phyloP scores from a whole-genome alignment of 805 yeast genomes.

The Tetrapisispora arboricola region DNA sequence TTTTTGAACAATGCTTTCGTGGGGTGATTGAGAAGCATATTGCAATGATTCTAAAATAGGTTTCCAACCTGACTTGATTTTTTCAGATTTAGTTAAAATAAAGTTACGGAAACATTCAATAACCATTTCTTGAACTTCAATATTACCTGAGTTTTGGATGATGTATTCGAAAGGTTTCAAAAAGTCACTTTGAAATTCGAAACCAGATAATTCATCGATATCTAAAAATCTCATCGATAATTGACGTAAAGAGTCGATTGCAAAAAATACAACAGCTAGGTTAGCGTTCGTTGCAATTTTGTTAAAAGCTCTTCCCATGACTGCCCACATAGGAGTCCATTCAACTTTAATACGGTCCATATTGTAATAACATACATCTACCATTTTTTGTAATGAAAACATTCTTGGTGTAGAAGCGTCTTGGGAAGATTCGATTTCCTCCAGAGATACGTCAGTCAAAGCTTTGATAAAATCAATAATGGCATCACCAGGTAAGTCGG shows the following conservation, averaged over 20 bases:
- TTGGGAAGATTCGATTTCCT: constrained; percentile 85
- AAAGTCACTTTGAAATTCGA: constrained; percentile 91
- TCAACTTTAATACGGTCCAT: constrained; percentile 93
- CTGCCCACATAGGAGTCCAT: constrained; percentile 93
- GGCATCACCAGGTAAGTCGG: constrained; percentile 69
- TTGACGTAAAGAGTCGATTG: constrained; percentile 89
- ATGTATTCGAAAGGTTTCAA: constrained; percentile 82
- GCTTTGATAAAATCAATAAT: constrained; percentile 84
- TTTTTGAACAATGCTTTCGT: constrained; percentile 50
- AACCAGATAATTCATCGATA: constrained; percentile 88
- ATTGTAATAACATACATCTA: constrained; percentile 94
- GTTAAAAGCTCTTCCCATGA: constrained; percentile 84
- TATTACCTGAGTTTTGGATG: constrained; percentile 52
- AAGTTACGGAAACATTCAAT: constrained; percentile 82
- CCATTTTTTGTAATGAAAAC: constrained; percentile 88
- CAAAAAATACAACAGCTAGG: constrained; percentile 71
- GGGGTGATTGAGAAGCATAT: constrained; percentile 50
- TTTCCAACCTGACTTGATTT: constrained; percentile 89
- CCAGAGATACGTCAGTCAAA: constrained; percentile 73
- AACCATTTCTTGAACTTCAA: constrained; percentile 77
- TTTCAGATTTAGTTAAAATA: constrained; percentile 61
- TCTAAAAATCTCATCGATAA: constrained; percentile 85
- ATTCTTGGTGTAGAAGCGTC: constrained; percentile 76
- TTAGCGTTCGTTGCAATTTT: constrained; percentile 75
- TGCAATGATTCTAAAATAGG: constrained; percentile 73